phyloP scores from a whole-genome alignment of 1,284 basidiomycete species.

The Naganishia cerealis region DNA sequence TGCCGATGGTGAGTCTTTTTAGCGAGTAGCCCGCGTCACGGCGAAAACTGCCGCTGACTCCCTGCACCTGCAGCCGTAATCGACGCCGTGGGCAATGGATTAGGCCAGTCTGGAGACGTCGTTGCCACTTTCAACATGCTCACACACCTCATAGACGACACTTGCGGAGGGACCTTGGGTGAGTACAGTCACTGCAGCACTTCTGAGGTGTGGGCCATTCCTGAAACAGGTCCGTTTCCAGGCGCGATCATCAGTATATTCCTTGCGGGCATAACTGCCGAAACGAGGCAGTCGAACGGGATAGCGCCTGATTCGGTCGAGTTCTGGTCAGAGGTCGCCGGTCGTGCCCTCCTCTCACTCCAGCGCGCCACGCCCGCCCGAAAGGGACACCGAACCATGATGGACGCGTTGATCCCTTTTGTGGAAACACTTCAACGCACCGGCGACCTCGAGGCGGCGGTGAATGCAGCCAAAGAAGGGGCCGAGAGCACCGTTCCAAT shows the following conservation, averaged over 20 bases:
- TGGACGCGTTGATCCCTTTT: conserved; percentile 57
- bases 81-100: conserved; percentile 39
- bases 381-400: conserved; percentile 55
- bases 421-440: conserved; percentile 48
- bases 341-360: conserved; percentile 45
- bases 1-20: conserved; percentile 37
- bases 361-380: conserved; percentile 55
- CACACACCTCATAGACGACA: conserved; percentile 49
- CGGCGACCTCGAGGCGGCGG: conserved; percentile 47
- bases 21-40: background rate
- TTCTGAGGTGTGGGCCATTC: background rate
- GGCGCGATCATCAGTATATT: conserved; percentile 53
- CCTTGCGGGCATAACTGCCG: conserved; percentile 49
- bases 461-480: conserved; percentile 48
- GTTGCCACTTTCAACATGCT: conserved; percentile 47
- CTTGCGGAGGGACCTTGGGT: conserved; percentile 35
- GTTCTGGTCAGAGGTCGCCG: conserved; percentile 17
- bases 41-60: background rate
- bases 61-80: conserved; percentile 40
- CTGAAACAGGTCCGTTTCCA: conserved; percentile 40
- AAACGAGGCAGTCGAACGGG: conserved; percentile 26
- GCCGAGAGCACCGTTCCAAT: conserved; percentile 52
- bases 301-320: conserved; percentile 13
- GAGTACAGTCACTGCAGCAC: conserved; percentile 24
- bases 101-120: conserved; percentile 48